Conservation (phyloP, 306 rosid genomes). For the Prunus mume region DNA sequence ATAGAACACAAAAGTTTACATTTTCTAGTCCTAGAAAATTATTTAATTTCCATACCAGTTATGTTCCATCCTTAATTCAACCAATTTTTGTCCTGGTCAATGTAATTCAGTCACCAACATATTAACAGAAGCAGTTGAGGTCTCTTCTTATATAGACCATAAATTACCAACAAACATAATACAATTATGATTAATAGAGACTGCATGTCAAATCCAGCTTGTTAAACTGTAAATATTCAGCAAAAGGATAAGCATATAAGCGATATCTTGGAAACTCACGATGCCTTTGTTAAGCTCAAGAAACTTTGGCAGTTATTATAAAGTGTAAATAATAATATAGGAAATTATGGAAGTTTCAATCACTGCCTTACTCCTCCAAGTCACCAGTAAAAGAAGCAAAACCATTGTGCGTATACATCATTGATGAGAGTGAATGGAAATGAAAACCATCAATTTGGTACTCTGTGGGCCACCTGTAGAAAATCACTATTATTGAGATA, state of each 20-base stretch:
- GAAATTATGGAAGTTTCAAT: conserved; percentile 18
- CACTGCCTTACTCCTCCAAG: conserved; percentile 84
- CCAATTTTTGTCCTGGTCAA: neutral
- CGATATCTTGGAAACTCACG: conserved; percentile 11
- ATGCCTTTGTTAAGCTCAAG: conserved; percentile 15
- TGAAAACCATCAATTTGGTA: conserved; percentile 89
- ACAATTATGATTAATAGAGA: neutral
- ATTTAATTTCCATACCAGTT: neutral
- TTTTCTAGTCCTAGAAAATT: neutral
- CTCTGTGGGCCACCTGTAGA: conserved; percentile 88
- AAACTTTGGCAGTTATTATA: neutral
- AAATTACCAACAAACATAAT: neutral
- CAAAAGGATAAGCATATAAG: conserved; percentile 7
- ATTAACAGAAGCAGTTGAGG: neutral
- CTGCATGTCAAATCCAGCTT: neutral
- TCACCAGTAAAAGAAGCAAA: conserved; percentile 95
- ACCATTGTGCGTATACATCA: conserved; percentile 96
- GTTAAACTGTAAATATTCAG: neutral
- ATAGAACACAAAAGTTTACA: neutral
- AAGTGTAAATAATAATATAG: neutral
- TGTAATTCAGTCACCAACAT: neutral
- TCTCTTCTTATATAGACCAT: neutral
- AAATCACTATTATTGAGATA: conserved; percentile 26
- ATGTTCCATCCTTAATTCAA: neutral
- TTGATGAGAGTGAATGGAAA: conserved; percentile 91